Base-by-base conservation (phyloP, 2,329 filamentous ascomycete species). In the Claviceps sp. region DNA sequence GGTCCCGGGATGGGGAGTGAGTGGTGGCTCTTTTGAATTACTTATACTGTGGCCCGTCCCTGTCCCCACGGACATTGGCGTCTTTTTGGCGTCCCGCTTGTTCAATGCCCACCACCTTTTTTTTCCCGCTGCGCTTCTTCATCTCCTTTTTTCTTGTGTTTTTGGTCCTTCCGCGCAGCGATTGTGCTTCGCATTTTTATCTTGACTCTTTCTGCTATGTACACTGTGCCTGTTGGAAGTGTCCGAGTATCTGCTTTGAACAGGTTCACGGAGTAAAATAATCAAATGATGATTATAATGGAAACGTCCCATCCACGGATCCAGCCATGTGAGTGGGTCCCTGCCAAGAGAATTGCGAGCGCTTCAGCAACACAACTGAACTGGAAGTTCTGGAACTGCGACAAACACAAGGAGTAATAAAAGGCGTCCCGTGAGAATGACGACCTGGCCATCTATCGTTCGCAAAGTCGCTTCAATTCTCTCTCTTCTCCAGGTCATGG, bases 1-100 rank as follows among this genome's bases (percentile, higher is more conserved):
- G 34, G 45, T 41, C 46, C 49, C 18, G 46, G 49, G 16, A 37
- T 45, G 49, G 50, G 47, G 52, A 41, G 40, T 49, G 46, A n/a
- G 20, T 45, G 49, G 52, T 51, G 52, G 45, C 45, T 49, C 42
- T n/a, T 52, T 50, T 50, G 52, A 34, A 54, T 51, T 51, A n/a
- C n/a, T n/a, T n/a, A 42, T 34, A 34, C 20, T 37, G 45, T 47
- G 45, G 26, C 48, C 48, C 38, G 47, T 46, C 52, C 48, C 48
- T 51, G 49, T 20, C 48, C 30, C 30, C 38, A 51, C 26, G 37
- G 16, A 51, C 41, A 51, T 50, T 48, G 48, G 52, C 49, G 48
- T 53, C 51, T 48, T 43, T 47, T 43, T 42, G 51, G 26, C 26
- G 26, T 30, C 26, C 26, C 26, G 26, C 26, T 30, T 30, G 26